Evolutionary conservation across 2,329 filamentous ascomycete species (phyloP), one percentile per base, ranked within the genome.

Genomic region (Conoideocrella luteorostrata): DNA sequence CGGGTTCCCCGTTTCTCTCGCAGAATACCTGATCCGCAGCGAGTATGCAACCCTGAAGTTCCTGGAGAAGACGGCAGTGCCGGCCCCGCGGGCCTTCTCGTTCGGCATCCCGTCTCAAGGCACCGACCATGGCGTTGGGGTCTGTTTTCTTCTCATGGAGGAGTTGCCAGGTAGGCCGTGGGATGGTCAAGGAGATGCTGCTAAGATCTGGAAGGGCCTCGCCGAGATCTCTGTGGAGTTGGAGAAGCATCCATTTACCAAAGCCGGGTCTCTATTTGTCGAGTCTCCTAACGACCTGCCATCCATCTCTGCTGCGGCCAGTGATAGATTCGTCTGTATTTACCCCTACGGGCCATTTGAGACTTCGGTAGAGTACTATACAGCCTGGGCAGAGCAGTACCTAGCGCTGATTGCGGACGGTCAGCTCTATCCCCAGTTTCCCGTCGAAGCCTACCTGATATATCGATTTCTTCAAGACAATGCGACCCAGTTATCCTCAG

Each of bases 401-500:
- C 47, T 63, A 12, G 18, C 36, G 20, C 47, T 61, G 10, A 60
- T 62, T 49, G 51, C 48, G 7, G 58, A 61, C 44, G 54, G 57
- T n/a, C 57, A 62, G 44, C 50, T 62, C 20, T 58, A 58, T 45
- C 42, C 56, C 6, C 49, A 61, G 57, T 55, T 50, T 41, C 47
- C 52, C 4, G 21, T 52, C 13, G 39, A 54, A 10, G 54, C 53
- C 2, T 71, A 62, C 46, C 44, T 70, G 29, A 55, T 67, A 22
- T 64, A 69, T 44, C 56, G 59, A 13, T 69, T 65, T 52, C 61
- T 68, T 9, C 47, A 60, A 28, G 57, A 67, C 10, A 47, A 42
- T 10, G 49, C n/a, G 2, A 11, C 44, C 3, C 46, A 33, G 30
- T 15, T 33, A 33, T 7, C 30, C 30, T 33, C 30, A n/a, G 26